These are phyloP conservation scores for Carex cristatella DNA, from an alignment of 176 grass and related monocot genomes.

Conservation along the genomic window DNA sequence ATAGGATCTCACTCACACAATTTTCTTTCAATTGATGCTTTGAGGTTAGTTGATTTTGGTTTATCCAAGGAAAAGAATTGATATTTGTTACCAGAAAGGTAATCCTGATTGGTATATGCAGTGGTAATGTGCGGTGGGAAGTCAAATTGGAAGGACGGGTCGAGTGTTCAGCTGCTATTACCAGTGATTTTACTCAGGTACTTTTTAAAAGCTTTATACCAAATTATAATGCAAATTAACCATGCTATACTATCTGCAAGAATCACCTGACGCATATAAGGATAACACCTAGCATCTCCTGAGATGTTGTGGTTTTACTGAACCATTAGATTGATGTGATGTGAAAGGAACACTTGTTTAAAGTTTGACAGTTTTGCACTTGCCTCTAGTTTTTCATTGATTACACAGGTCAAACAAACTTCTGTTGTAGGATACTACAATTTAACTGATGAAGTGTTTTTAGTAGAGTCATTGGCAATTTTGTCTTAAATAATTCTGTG, in stretches of 20 bases:
- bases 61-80: background rate
- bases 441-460: background rate
- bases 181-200: slow-evolving; percentile 83
- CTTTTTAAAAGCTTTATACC: background rate
- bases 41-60: slow-evolving; percentile 36
- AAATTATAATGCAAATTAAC: background rate
- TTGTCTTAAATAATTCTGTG: background rate
- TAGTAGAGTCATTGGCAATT: background rate
- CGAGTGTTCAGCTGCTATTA: slow-evolving; percentile 70
- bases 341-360: background rate
- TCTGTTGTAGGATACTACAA: background rate
- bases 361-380: background rate
- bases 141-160: slow-evolving; percentile 68
- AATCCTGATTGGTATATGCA: slow-evolving; percentile 25
- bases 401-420: background rate
- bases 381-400: background rate
- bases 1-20: slow-evolving; percentile 79
- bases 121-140: slow-evolving; percentile 66
- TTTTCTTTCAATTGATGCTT: slow-evolving; percentile 76
- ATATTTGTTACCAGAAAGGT: slow-evolving; percentile 6
- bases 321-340: background rate
- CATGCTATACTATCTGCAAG: background rate
- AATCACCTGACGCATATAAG: background rate
- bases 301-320: background rate
- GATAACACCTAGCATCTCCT: background rate